Evolutionary conservation across 352 stramenopile genomes (phyloP).

Genomic region (Phytophthora tentaculata): DNA sequence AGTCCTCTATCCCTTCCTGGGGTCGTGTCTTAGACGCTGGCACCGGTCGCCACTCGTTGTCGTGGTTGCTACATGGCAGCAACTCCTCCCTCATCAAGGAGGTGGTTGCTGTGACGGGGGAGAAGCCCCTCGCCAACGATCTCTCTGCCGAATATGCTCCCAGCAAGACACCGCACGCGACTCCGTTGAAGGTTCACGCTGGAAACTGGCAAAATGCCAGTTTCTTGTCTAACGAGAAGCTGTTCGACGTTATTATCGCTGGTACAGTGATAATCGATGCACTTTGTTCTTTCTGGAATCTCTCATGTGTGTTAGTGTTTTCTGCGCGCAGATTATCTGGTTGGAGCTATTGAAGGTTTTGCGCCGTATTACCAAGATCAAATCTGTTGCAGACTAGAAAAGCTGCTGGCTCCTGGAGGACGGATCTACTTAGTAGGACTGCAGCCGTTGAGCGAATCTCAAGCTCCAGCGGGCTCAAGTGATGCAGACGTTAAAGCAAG

Average conservation of each 20-base stretch:
- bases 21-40: conserved; percentile 89
- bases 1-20: conserved; percentile 38
- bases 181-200: conserved; percentile 50
- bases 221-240: conserved; percentile 65
- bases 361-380: conserved; percentile 89
- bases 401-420: conserved; percentile 79
- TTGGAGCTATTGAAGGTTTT: conserved; percentile 93
- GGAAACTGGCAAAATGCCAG: conserved; percentile 77
- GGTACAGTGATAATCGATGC: conserved; percentile 29
- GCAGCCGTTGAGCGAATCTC: conserved; percentile 82
- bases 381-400: conserved; percentile 67
- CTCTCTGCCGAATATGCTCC: conserved; percentile 46
- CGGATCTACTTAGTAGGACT: conserved; percentile 91
- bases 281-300: conserved; percentile 1
- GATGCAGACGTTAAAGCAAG: conserved; percentile 38
- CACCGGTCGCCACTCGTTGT: conserved; percentile 89
- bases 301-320: conserved; percentile 1
- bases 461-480: conserved; percentile 24
- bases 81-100: conserved; percentile 35
- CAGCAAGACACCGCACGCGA: conserved; percentile 36
- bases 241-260: conserved; percentile 84
- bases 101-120: conserved; percentile 78
- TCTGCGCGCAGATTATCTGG: conserved; percentile 81
- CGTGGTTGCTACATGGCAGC: conserved; percentile 73
- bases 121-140: conserved; percentile 56